Conservation (phyloP, 2,329 filamentous ascomycete species). For the Diaporthe citriasiana region DNA sequence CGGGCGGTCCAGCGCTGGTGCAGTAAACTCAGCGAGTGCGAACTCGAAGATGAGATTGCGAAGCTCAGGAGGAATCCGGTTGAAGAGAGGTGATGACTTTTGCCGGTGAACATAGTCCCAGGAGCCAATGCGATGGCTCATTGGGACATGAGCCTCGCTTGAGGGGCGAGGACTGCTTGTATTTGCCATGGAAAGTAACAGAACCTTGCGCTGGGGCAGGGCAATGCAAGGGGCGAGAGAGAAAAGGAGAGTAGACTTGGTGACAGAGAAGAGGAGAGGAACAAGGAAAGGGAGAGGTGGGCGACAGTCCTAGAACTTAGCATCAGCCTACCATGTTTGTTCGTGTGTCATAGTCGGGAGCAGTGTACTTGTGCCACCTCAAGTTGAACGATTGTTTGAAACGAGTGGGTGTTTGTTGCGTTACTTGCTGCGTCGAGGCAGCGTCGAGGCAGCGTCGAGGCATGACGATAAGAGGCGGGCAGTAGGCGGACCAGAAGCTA, state of each 20-base stretch:
- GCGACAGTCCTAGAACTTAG: background rate
- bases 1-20: conserved; percentile 13
- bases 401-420: background rate
- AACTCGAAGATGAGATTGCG: conserved; percentile 23
- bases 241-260: background rate
- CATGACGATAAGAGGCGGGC: background rate
- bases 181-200: background rate
- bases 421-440: background rate
- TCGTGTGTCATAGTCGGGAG: background rate
- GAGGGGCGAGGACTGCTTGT: background rate
- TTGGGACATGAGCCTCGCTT: conserved; percentile 8
- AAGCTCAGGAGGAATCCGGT: conserved; percentile 14
- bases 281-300: background rate
- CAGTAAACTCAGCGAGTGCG: conserved; percentile 7
- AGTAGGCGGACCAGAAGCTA: background rate
- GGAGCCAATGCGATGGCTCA: conserved; percentile 5
- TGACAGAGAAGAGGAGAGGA: background rate
- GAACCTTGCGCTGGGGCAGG: background rate
- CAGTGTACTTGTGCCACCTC: conserved; percentile 20
- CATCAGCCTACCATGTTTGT: conserved; percentile 1
- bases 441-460: background rate
- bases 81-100: conserved; percentile 18
- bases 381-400: conserved; percentile 18
- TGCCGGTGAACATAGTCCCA: conserved; percentile 15
- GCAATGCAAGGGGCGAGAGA: background rate